Base-by-base conservation (phyloP, 2,329 filamentous ascomycete species). In the Xenoacremonium recifei region DNA sequence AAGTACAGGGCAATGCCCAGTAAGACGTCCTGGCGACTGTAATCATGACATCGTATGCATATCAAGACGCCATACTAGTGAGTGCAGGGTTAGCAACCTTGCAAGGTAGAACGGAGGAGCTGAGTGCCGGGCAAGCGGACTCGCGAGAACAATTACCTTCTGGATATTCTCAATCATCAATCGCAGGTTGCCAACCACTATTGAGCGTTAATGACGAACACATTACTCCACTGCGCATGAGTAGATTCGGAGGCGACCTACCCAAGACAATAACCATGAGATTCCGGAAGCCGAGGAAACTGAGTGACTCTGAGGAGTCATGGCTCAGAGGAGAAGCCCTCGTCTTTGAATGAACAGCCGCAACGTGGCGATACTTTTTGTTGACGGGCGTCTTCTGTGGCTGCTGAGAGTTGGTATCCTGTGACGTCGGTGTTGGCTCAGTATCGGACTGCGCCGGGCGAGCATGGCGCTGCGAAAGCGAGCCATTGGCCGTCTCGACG, bases 131-230 rank as follows among this genome's bases (percentile, higher is more conserved):
- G n/a, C n/a, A n/a, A n/a, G 23, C 23, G 7, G 9, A 27, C 7
- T n/a, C 3, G 12, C 5, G 11, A 18, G 21, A 4, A 40, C 16
- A 50, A 50, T 47, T 62, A 89, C 88, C 77, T 96, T 96, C 73
- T 92, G 88, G 54, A 92, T 89, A 62, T 99, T 99, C 68, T 97
- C 93, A 60, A 99, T 90, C 71, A 97, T 89, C 58, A 99, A 76
- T 50, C 93, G 84, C 38, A 99, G 69, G 63, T 99, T 99, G 58
- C 91, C 93, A 37, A 92, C 89, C 59, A 97, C 89, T 90, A 47
- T 29, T 32, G 37, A 45, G 43, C 43, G 53, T 55, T 40, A 57
- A 42, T 43, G 47, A 47, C 43, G 45, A 47, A 42, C 29, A 20
- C 19, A 37, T 40, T 30, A 39, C 27, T 33, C 42, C 38, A 40